Evolutionary conservation across 768 basidiomycete species (phyloP).

Genomic region (Pisolithus sp.): DNA sequence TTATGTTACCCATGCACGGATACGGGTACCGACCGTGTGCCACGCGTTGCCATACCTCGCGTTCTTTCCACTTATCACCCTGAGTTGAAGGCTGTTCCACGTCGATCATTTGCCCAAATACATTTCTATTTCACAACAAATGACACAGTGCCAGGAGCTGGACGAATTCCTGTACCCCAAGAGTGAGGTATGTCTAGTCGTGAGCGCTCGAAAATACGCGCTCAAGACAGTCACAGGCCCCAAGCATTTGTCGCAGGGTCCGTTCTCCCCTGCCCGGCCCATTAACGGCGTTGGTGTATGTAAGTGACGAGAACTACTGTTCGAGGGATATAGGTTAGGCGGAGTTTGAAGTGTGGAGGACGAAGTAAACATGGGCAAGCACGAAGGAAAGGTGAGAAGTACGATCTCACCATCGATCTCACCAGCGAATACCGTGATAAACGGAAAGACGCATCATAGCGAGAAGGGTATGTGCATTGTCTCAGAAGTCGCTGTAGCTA

Average conservation of each 20-base stretch:
- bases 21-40: conserved; percentile 63
- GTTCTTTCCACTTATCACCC: conserved; percentile 68
- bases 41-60: conserved; percentile 56
- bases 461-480: too few relatives aligned
- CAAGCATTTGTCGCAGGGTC: too few relatives aligned
- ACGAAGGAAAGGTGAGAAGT: conserved; percentile 85
- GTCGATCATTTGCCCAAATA: conserved; percentile 79
- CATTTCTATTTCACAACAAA: conserved; percentile 72
- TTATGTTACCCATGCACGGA: too few relatives aligned
- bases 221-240: conserved; percentile 10
- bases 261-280: too few relatives aligned
- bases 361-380: conserved; percentile 43
- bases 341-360: too few relatives aligned
- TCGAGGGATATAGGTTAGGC: too few relatives aligned
- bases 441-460: conserved; percentile 95
- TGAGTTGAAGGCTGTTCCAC: conserved; percentile 80
- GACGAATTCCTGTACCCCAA: conserved; percentile 72
- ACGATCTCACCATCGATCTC: conserved; percentile 92
- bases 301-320: too few relatives aligned
- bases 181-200: conserved; percentile 49
- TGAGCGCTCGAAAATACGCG: neutral
- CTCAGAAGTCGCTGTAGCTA: too few relatives aligned
- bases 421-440: conserved; percentile 95
- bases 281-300: too few relatives aligned
- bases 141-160: conserved; percentile 73